Conservation (phyloP, 2,329 filamentous ascomycete species). For the Stagonosporopsis rhizophila region DNA sequence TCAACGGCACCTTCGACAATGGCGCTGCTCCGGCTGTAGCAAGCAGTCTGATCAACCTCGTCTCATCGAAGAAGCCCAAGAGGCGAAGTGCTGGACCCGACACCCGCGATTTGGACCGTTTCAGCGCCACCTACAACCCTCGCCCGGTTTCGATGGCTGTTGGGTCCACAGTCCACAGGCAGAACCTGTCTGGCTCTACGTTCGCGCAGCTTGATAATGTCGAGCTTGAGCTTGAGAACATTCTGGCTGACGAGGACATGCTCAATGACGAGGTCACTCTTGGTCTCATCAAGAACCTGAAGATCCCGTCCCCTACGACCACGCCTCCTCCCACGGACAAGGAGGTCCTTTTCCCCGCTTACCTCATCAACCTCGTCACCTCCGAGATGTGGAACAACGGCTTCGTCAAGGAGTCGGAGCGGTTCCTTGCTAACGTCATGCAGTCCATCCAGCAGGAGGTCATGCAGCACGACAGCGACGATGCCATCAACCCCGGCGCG, state of each 20-base stretch:
- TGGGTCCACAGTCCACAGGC: conserved; percentile 67
- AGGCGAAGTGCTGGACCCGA: conserved; percentile 89
- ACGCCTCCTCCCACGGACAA: conserved; percentile 94
- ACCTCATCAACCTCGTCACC: conserved; percentile 97
- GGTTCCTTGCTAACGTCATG: conserved; percentile 99
- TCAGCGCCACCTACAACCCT: conserved; percentile 91
- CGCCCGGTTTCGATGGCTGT: conserved; percentile 96
- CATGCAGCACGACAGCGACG: conserved; percentile 97
- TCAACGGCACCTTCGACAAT: conserved; percentile 71
- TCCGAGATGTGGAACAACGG: conserved; percentile 99
- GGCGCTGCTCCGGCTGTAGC: conserved; percentile 61
- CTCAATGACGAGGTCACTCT: conserved; percentile 97
- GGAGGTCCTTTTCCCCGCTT: conserved; percentile 97
- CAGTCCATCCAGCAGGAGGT: conserved; percentile 99
- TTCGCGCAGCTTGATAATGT: conserved; percentile 89
- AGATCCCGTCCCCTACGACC: conserved; percentile 88
- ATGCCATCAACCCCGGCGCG: conserved; percentile 93
- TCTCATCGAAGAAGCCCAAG: conserved; percentile 97
- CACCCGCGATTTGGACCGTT: conserved; percentile 83
- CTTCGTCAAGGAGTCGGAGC: conserved; percentile 98
- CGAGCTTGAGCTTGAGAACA: conserved; percentile 90
- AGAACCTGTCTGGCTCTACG: conserved; percentile 75
- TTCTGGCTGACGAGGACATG: conserved; percentile 93
- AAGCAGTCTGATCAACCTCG: conserved; percentile 91
- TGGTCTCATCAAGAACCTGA: conserved; percentile 93